Evolutionary conservation across 75 land plant genomes (phyloP).

Genomic region (Azolla pinnata): DNA sequence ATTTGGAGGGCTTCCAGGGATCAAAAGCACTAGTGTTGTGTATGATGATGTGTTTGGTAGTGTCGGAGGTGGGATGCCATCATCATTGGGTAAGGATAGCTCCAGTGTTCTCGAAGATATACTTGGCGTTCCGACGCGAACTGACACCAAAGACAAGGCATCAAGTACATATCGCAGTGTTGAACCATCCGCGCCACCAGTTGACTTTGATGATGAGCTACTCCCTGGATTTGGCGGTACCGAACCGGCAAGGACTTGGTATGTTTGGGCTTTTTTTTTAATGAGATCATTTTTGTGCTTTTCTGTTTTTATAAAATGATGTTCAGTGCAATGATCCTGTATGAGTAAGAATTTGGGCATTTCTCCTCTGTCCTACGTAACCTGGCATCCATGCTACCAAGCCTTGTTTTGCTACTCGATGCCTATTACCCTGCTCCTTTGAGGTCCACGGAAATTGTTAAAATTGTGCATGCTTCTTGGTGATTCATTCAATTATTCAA

Average conservation of each 20-base stretch:
- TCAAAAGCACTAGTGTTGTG: constrained; percentile 19
- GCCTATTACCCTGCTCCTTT: too few species aligned
- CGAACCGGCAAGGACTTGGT: constrained; percentile 26
- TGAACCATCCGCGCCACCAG: constrained; percentile 3
- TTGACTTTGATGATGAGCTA: constrained; percentile 42
- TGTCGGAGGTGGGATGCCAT: constrained; percentile 8
- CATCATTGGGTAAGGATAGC: constrained; percentile 11
- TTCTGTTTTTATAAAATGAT: not conserved
- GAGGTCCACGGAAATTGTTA: too few species aligned
- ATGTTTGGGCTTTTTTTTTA: not conserved
- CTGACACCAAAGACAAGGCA: constrained; percentile 9
- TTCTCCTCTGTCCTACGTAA: too few species aligned
- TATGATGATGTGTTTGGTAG: constrained; percentile 52
- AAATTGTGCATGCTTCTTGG: too few species aligned
- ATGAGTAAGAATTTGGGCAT: too few species aligned
- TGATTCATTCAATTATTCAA: too few species aligned
- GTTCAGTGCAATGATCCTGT: too few species aligned
- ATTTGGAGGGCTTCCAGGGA: constrained; percentile 38
- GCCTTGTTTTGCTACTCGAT: too few species aligned
- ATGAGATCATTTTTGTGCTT: not conserved
- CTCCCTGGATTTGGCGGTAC: constrained; percentile 70
- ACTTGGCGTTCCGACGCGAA: constrained; percentile 25
- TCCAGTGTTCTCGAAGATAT: constrained; percentile 39
- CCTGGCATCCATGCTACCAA: too few species aligned
- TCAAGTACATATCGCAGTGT: not conserved